These are phyloP conservation scores for Harringtonia lauricola DNA, from an alignment of 2,329 filamentous ascomycete genomes.

Conservation along the genomic window DNA sequence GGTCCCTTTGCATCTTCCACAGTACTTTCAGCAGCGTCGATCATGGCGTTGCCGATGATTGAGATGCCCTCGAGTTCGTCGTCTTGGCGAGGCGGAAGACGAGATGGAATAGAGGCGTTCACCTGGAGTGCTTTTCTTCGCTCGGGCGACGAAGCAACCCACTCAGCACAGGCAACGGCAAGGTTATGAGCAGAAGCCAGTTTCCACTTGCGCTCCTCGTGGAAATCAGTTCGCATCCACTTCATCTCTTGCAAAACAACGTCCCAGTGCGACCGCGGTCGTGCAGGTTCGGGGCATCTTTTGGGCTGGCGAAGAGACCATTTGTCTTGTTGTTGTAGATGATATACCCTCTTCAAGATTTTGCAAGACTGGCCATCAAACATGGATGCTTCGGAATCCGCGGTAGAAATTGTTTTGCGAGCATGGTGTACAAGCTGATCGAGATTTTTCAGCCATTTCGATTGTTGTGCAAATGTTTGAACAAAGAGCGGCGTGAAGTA, in stretches of 20 bases:
- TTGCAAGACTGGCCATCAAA: slow-evolving; percentile 81
- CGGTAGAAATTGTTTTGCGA: slow-evolving; percentile 80
- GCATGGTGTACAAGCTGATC: slow-evolving; percentile 70
- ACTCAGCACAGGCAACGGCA: slow-evolving; percentile 75
- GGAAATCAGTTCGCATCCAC: slow-evolving; percentile 96
- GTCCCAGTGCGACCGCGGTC: slow-evolving; percentile 74
- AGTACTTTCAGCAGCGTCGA: slow-evolving; percentile 6
- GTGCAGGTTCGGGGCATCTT: slow-evolving; percentile 67
- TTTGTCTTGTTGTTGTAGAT: slow-evolving; percentile 79
- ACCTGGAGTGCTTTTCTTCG: slow-evolving; percentile 61
- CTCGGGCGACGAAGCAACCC: slow-evolving; percentile 54
- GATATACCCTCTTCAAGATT: slow-evolving; percentile 76
- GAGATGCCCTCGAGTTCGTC: slow-evolving; percentile 5
- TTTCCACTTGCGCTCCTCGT: slow-evolving; percentile 93
- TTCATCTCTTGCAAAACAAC: slow-evolving; percentile 82
- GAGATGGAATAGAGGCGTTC: slow-evolving; percentile 36
- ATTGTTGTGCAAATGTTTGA: slow-evolving; percentile 42
- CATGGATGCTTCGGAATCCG: slow-evolving; percentile 72
- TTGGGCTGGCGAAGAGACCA: slow-evolving; percentile 90
- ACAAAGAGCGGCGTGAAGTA: slow-evolving; percentile 55
- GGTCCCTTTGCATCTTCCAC: slow-evolving; percentile 24
- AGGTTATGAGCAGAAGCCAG: slow-evolving; percentile 67
- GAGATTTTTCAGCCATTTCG: slow-evolving; percentile 50
- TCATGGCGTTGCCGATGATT: slow-evolving; percentile 12
- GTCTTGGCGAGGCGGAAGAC: background rate